Evolutionary conservation across 495 filamentous ascomycete species (phyloP).

Genomic region (Pseudoneurospora amorphoporcata): DNA sequence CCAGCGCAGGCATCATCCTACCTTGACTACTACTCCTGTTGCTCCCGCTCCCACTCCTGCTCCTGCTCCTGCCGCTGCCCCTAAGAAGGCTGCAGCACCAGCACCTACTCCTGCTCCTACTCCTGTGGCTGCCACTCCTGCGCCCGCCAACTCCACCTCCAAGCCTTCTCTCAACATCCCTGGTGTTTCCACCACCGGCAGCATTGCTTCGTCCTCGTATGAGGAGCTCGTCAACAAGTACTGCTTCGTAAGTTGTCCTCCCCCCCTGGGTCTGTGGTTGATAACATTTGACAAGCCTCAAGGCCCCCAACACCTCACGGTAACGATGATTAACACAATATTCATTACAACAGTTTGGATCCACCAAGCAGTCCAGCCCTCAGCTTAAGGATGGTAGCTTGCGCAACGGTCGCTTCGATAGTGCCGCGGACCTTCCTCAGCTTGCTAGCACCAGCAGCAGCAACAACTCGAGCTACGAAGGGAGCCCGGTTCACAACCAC

Average conservation of each 20-base stretch:
- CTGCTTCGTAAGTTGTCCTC: conserved; percentile 80
- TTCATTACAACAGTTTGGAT: conserved; percentile 26
- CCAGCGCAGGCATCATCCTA: not conserved
- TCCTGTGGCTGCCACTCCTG: conserved; percentile 3
- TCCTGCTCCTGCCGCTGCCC: not conserved
- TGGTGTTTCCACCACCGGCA: conserved; percentile 17
- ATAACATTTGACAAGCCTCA: conserved; percentile 7
- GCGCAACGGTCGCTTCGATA: conserved; percentile 22
- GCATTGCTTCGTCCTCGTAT: conserved; percentile 73
- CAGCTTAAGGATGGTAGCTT: conserved; percentile 25
- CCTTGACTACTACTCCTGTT: not conserved
- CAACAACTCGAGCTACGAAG: conserved; percentile 26
- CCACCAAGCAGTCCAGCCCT: conserved; percentile 34
- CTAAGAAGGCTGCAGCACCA: not conserved
- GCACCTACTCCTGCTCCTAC: not conserved
- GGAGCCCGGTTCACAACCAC: conserved; percentile 25
- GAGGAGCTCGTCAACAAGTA: conserved; percentile 94
- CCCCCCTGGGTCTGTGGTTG: not conserved
- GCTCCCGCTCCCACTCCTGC: not conserved
- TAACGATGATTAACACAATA: conserved; percentile 10
- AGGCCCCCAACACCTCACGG: not conserved
- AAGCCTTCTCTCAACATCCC: conserved; percentile 7
- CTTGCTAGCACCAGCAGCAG: conserved; percentile 15
- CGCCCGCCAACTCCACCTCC: conserved; percentile 6
- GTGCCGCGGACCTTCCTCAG: conserved; percentile 18